Evolutionary conservation across 371 early-diverging fungal species (phyloP), one percentile per base, ranked within the genome.

Genomic region (Saksenaea oblongispora): DNA sequence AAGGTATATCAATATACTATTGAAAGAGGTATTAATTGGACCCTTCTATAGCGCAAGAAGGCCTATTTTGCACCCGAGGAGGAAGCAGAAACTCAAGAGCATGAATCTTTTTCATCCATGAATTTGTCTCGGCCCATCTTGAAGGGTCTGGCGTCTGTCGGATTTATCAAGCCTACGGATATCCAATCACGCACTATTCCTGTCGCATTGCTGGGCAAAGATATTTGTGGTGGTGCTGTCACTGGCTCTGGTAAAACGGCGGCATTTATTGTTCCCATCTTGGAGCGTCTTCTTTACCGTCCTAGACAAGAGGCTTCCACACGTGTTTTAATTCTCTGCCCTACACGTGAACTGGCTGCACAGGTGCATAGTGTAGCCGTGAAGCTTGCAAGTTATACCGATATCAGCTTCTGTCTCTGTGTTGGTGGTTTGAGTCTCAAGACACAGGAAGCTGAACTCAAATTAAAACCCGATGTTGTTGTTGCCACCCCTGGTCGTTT

Each of bases 401-500:
- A 97, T 68, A 93, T 98, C 53, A 82, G 82, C 2, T 86, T 91
- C 59, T 89, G 91, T 69, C 86, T 98, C 26, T 91, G 92, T 78
- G 95, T 97, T 28, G 89, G 99, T 80, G 99, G 99, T 67, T 84
- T 99, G 47, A 88, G 92, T 42, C 78, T 93, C 8, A 93, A 93
- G 69, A 75, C 85, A 18, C 99, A 99, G 79, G 98, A 98, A 75
- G 84, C 84, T 1, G 98, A 96, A 71, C 85, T 99, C 26, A 84
- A 89, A 36, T 83, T 86, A 66, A 88, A 95, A 36, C 99, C 99
- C 13, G 99, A 99, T 72, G 85, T 99, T 1, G 90, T 99, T 39
- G 95, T 99, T 67, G 99, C 99, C n/a, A 99, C 99, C 1, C 99
- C 99, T 3, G 99, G 99, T 72, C 92, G 99, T 68, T 85, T 99